phyloP scores from a whole-genome alignment of 2,329 filamentous ascomycete species.

The Fusarium sp. region DNA sequence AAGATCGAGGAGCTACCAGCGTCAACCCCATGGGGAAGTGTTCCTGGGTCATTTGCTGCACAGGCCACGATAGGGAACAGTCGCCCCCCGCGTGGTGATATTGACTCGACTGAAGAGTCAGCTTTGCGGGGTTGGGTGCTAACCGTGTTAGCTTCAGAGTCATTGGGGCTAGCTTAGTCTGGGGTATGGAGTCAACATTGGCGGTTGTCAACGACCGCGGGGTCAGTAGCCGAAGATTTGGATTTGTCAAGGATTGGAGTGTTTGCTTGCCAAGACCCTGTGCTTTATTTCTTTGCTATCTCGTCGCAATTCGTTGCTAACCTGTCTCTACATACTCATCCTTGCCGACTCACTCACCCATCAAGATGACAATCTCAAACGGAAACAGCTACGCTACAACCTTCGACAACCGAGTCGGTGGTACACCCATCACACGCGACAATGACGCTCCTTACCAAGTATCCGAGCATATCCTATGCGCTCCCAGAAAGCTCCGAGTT shows the following conservation, averaged over 20 bases:
- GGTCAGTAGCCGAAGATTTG: neutral
- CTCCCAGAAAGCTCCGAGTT: constrained; percentile 4
- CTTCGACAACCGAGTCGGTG: constrained; percentile 6
- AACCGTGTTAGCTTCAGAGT: neutral
- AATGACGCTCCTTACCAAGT: neutral
- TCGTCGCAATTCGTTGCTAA: neutral
- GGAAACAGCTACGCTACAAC: neutral
- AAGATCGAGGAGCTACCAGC: neutral
- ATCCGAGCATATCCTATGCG: constrained; percentile 7
- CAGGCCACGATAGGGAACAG: neutral
- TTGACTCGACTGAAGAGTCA: constrained; percentile 5
- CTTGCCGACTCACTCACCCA: neutral
- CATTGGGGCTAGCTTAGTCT: neutral
- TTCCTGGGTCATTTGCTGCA: neutral
- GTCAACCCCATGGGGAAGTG: constrained; percentile 1
- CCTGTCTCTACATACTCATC: neutral
- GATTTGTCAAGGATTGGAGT: neutral
- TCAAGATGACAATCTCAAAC: constrained; percentile 1
- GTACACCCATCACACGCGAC: neutral
- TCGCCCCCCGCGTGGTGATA: neutral
- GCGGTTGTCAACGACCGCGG: neutral
- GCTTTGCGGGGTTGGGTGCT: neutral
- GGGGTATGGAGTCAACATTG: neutral
- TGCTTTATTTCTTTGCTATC: neutral
- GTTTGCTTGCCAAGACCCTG: neutral